Base-by-base conservation (phyloP, 768 basidiomycete genomes). In the Mycena capillaripes region DNA sequence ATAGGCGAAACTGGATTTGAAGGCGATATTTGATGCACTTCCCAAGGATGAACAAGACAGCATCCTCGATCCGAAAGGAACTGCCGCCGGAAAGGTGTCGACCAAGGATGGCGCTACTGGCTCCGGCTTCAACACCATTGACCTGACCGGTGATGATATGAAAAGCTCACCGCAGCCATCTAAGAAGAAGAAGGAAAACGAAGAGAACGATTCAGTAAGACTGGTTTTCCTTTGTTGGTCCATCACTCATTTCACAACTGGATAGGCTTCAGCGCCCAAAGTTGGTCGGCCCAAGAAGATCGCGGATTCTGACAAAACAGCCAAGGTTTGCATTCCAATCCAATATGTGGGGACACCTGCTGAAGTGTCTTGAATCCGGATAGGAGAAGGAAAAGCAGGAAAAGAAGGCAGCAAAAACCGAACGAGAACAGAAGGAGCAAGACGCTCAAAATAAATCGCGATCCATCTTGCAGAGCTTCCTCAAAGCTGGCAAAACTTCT, bases 401-500 rank as follows among this genome's bases (percentile, higher is more conserved):
- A 75, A 92, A 89, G 82, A 93, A 90, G 75, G 86, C 85, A 0
- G 92, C 90, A 12, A 94, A 90, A 76, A 86, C 83, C 3, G 93
- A 94, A 76, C 92, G 89, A 77, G 92, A 93, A 75, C 91, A 88
- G 83, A 94, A 90, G 79, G 89, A 89, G 71, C 89, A 90, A 69
- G 91, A 93, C 74, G 89, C 89, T 3, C 89, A 92, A 61, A 88
- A 89, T 64, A 95, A 90, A 80, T 94, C 95, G 5, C 89, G 91
- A 34, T 91, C 90, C 10, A 81, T 95, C 16, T 91, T 97, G 90
- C 87, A 89, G 0, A 93, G 83, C 78, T 97, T 96, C 84, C 95
- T 97, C 79, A 85, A 87, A 34, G 95, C 94, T 78, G 79, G 89
- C 11, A 90, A 89, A 75, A 65, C 80, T n/a, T 52, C 81, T 17